Evolutionary conservation across 2,329 filamentous ascomycete genomes (phyloP), one percentile per base, ranked within the genome.

Genomic region (Allantophomopsis cytisporea): DNA sequence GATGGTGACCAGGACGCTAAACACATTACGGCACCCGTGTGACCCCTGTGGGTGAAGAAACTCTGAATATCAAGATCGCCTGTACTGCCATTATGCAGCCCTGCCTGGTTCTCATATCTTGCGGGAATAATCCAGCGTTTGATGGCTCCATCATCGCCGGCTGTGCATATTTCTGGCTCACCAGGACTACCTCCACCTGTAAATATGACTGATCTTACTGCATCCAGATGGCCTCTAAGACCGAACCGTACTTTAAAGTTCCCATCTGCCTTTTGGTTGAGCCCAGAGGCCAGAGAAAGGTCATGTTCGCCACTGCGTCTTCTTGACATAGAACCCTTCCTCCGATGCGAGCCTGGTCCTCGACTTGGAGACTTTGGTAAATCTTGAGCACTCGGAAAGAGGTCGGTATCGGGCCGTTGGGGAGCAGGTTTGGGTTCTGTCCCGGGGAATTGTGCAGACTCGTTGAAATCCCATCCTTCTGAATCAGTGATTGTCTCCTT

Each of bases 131-230:
- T 88, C 80, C 94, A 98, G 39, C 91, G 77, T 60, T 98, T 98
- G 57, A 98, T 83, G 51, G 89, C 83, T 41, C 89, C 89, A 56
- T 98, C 91, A 52, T 98, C 91, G 41, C 89, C 86, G 37, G 84
- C 86, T 3, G 89, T 98, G 61, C 89, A 96, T 39, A 98, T 89
- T 59, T 98, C 91, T 2, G 91, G 91, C 56, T 98, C 91, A 3
- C 85, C 86, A 3, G 88, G 88, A 53, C 87, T 95, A 44, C 91
- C 91, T 33, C 91, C 91, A 17, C 91, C 91, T 1, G 88, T 96
- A 61, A 98, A 98, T 46, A 95, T 94, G 42, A 96, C 85, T 1
- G 86, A 86, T 32, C 91, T 80, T 5, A 98, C 86, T 2, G 93
- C 88, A 56, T 96, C 87, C 2, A 98, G 71, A 58, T 98, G 91